Evolutionary conservation across 345 rosid genomes (phyloP).

Genomic region (Salix udensis): DNA sequence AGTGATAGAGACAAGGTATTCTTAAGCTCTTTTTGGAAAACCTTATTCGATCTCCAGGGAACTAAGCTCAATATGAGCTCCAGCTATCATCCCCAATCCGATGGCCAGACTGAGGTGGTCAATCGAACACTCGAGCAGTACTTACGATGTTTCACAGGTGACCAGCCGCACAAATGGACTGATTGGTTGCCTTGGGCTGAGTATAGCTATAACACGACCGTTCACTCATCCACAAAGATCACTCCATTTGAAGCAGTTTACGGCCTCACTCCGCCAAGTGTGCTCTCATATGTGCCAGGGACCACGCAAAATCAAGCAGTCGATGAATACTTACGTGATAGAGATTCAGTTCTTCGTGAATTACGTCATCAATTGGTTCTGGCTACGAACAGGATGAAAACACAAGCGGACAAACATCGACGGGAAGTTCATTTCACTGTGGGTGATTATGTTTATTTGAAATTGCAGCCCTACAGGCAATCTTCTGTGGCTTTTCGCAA

Average conservation of each 20-base stretch:
- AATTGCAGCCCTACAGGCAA: neutral
- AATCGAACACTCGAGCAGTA: neutral
- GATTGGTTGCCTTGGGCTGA: neutral
- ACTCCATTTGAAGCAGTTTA: neutral
- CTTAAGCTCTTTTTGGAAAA: neutral
- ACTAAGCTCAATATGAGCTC: neutral
- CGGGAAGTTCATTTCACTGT: no score
- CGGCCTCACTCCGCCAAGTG: neutral
- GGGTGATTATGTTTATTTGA: neutral
- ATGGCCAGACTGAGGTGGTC: neutral
- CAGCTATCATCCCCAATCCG: neutral
- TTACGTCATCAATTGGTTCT: accelerated
- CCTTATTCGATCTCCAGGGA: neutral
- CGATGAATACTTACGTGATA: accelerated
- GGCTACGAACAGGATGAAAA: neutral
- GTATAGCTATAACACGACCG: neutral
- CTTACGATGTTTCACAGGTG: neutral
- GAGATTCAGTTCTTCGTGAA: neutral
- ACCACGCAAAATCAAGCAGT: neutral
- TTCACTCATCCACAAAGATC: neutral
- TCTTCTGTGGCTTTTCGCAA: neutral
- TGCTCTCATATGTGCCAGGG: neutral
- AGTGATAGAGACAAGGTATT: neutral
- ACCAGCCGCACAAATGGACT: neutral
- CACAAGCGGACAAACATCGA: no score